phyloP scores from a whole-genome alignment of 768 basidiomycete species.

The Trametes cingulata region DNA sequence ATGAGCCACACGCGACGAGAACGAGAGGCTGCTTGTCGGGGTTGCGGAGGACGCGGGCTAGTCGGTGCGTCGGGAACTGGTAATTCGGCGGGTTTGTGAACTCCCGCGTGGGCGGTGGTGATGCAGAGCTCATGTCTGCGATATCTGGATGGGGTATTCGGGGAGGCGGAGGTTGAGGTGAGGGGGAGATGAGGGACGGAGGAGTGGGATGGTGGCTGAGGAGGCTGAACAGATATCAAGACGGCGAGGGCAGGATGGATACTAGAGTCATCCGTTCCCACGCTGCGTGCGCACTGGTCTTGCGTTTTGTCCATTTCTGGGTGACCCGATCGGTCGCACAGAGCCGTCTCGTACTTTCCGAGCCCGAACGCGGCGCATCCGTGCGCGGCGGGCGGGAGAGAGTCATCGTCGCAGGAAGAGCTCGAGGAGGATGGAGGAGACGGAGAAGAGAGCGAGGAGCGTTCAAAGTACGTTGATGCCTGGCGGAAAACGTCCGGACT shows the following conservation, averaged over 20 bases:
- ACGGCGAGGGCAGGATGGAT: slow-evolving; percentile 13
- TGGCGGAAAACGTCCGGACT: slow-evolving; percentile 13
- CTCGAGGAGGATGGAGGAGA: background rate
- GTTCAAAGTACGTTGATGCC: background rate
- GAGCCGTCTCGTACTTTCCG: background rate
- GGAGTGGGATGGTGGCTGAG: slow-evolving; percentile 1
- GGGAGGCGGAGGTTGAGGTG: background rate
- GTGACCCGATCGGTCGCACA: background rate
- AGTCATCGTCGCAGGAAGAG: too few species aligned
- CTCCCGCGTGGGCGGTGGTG: slow-evolving; percentile 14
- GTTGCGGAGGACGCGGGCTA: slow-evolving; percentile 57
- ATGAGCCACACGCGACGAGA: slow-evolving; percentile 95
- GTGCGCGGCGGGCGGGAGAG: background rate
- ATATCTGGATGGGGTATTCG: background rate
- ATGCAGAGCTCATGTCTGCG: slow-evolving; percentile 12
- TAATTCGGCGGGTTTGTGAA: slow-evolving; percentile 72
- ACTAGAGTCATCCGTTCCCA: slow-evolving; percentile 31
- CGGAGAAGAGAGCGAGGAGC: background rate
- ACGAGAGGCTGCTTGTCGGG: slow-evolving; percentile 81
- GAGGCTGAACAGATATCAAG: slow-evolving; percentile 12
- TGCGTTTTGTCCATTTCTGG: background rate
- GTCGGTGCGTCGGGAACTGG: slow-evolving; percentile 65
- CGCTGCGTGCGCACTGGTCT: slow-evolving; percentile 19
- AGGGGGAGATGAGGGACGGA: background rate
- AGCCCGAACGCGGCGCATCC: background rate